Evolutionary conservation across 2,329 filamentous ascomycete species (phyloP), one percentile per base, ranked within the genome.

Genomic region (Colletotrichum spinosum): DNA sequence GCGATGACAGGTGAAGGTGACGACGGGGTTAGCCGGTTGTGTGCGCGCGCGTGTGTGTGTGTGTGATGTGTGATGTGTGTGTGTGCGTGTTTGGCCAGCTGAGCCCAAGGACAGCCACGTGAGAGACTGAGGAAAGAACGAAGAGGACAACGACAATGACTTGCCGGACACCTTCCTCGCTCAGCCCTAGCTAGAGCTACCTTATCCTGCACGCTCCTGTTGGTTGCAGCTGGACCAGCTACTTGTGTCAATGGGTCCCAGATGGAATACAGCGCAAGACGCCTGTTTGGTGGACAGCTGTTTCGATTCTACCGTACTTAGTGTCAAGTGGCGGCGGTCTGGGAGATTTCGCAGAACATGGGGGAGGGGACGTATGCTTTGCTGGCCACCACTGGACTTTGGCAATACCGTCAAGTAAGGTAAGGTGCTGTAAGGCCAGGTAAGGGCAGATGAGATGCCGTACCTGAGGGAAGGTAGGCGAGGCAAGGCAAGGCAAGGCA

Each of bases 81-180:
- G 25, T 25, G 25, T 49, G 34, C 8, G 41, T 56, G 57, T 61
- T 65, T 60, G 61, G 62, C 25, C 25, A 25, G 34, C 51, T 48
- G 58, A 38, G 35, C 17, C 37, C 57, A 41, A 60, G 56, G 57
- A 51, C 51, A 55, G 44, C 57, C 57, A 55, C 51, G 62, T 61
- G 57, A 65, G 55, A 45, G 55, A 25, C 25, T 25, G 45, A 65
- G 56, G 46, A 58, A 61, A 48, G 57, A 37, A 52, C 35, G 51
- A 48, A 65, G 56, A 46, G 41, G 44, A 42, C 52, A 55, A 17
- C 41, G 41, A 35, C 51, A 25, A 25, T 5, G 25, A 25, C 25
- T 25, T 25, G 25, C 25, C 25, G 25, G 34, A 44, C 9, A 39
- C 8, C 38, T 34, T 51, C 48, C 60, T 42, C 25, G 25, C 25